phyloP scores from a whole-genome alignment of 352 stramenopile genomes.

The Phytophthora ohioensis region DNA sequence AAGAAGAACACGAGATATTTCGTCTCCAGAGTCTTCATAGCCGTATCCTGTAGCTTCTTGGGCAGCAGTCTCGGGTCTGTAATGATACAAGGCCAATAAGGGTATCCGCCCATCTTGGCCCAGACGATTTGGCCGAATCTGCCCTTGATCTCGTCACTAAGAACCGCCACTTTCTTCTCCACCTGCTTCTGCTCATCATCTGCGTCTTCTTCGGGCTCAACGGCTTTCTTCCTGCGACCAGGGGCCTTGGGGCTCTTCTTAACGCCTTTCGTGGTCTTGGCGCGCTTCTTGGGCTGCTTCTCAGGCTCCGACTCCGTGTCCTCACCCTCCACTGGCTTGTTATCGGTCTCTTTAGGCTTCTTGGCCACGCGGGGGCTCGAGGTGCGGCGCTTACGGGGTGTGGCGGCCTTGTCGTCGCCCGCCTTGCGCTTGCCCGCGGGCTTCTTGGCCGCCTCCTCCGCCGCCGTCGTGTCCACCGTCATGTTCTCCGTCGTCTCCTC shows the following conservation, averaged over 20 bases:
- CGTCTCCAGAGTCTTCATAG: slow-evolving; percentile 66
- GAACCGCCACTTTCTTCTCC: slow-evolving; percentile 52
- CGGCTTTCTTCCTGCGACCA: slow-evolving; percentile 56
- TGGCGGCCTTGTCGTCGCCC: slow-evolving; percentile 2
- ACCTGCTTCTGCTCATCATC: slow-evolving; percentile 48
- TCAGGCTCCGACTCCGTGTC: slow-evolving; percentile 64
- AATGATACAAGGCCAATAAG: slow-evolving; percentile 85
- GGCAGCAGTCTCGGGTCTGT: slow-evolving; percentile 65
- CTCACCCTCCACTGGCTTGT: slow-evolving; percentile 32
- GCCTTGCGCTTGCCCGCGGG: slow-evolving; percentile 21
- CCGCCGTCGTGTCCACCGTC: slow-evolving; percentile 9
- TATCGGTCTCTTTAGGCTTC: slow-evolving; percentile 20
- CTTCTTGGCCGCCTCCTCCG: slow-evolving; percentile 17
- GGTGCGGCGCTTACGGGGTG: slow-evolving; percentile 25
- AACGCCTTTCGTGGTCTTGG: slow-evolving; percentile 36
- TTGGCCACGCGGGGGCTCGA: slow-evolving; percentile 20
- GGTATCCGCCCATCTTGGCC: slow-evolving; percentile 85
- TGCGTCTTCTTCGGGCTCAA: slow-evolving; percentile 4
- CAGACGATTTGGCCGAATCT: slow-evolving; percentile 84
- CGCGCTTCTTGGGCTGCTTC: slow-evolving; percentile 60
- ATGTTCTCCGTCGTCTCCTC: slow-evolving; percentile 17
- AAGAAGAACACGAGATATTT: slow-evolving; percentile 87
- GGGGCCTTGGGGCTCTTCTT: slow-evolving; percentile 41
- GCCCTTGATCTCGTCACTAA: slow-evolving; percentile 65
- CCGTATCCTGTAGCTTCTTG: slow-evolving; percentile 50